These are phyloP conservation scores for Lepiota venenata DNA, from an alignment of 768 basidiomycete genomes.

Conservation along the genomic window DNA sequence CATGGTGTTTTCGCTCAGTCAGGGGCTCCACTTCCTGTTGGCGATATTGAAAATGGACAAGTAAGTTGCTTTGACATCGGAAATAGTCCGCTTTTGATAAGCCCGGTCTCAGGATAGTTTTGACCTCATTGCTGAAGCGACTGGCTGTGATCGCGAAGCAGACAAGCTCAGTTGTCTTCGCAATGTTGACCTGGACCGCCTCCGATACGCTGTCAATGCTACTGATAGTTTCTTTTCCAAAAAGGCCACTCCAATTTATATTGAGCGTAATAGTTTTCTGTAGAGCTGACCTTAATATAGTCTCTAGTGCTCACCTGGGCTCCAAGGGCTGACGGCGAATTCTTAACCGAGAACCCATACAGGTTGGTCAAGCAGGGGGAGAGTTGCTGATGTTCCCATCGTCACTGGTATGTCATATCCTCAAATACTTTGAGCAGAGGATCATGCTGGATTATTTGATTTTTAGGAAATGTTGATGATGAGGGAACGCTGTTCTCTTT, in stretches of 20 bases:
- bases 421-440: not conserved
- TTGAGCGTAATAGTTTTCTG: too few relatives aligned
- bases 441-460: not conserved
- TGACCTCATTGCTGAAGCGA: conserved; percentile 24
- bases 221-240: conserved; percentile 25
- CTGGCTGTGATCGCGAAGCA: conserved; percentile 22
- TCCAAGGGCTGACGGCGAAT: conserved; percentile 36
- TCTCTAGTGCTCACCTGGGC: conserved; percentile 31
- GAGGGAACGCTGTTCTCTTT: conserved; percentile 33
- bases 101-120: conserved; percentile 15
- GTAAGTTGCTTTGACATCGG: conserved; percentile 4
- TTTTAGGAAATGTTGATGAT: conserved; percentile 34
- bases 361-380: conserved; percentile 32
- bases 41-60: conserved; percentile 19
- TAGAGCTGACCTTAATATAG: too few relatives aligned
- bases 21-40: conserved; percentile 20
- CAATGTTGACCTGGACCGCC: conserved; percentile 9
- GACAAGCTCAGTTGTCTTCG: conserved; percentile 33
- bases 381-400: conserved; percentile 26
- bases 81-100: conserved; percentile 12
- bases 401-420: conserved; percentile 3
- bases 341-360: conserved; percentile 30
- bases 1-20: conserved; percentile 31
- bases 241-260: conserved; percentile 2
- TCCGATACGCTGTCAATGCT: conserved; percentile 28